Evolutionary conservation across 192 early-diverging fungal genomes (phyloP).

Genomic region (Entrophospora sp.): DNA sequence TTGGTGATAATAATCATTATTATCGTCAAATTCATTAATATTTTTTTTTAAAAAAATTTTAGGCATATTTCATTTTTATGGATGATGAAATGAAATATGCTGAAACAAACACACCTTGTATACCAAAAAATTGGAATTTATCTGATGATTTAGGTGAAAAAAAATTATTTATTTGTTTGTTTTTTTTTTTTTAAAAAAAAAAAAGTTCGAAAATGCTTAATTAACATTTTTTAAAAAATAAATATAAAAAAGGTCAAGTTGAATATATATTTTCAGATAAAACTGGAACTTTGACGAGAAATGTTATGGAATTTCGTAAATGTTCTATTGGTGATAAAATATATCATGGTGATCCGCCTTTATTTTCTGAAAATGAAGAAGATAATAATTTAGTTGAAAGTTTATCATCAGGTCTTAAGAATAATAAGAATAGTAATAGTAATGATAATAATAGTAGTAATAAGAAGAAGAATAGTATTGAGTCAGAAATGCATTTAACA

Average conservation of each 20-base stretch:
- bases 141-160: conserved; percentile 51
- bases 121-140: conserved; percentile 62
- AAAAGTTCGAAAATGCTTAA: not conserved
- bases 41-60: too few relatives aligned
- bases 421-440: too few relatives aligned
- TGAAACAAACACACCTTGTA: conserved; percentile 44
- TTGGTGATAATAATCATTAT: too few relatives aligned
- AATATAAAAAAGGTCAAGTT: conserved; percentile 45
- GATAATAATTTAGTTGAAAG: too few relatives aligned
- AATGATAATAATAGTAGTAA: too few relatives aligned
- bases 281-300: conserved; percentile 71
- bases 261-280: conserved; percentile 81
- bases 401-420: too few relatives aligned
- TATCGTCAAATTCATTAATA: too few relatives aligned
- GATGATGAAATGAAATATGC: conserved; percentile 61
- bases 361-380: too few relatives aligned
- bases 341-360: conserved; percentile 42
- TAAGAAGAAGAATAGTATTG: too few relatives aligned
- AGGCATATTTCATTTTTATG: conserved; percentile 63
- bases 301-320: conserved; percentile 71
- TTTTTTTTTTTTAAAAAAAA: too few relatives aligned
- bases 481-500: too few relatives aligned
- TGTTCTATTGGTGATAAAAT: conserved; percentile 54
- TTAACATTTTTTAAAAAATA: not conserved
- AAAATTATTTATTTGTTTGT: too few relatives aligned